Percentiles rank a stretch among this genome's conserved stretches.
Conservation (phyloP, 106 monocot species). For the Alisma plantagoaquatica region DNA sequence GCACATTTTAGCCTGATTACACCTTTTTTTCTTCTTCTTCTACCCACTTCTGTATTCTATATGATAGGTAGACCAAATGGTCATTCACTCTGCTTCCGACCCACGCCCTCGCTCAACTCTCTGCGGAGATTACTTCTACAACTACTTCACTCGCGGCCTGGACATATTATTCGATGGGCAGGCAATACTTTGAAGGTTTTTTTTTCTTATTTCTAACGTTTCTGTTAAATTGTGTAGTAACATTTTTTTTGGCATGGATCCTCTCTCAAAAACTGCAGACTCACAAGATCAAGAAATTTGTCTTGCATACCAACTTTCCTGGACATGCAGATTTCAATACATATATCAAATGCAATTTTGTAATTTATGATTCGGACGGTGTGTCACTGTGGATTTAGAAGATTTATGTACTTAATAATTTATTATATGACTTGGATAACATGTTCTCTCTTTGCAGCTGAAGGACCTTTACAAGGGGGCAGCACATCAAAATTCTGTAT, state of each 20-base stretch:
- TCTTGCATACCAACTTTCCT: conserved; percentile 89
- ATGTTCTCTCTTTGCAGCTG: conserved; percentile 33
- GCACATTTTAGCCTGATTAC: no score
- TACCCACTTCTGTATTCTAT: not conserved
- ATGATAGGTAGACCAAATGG: conserved; percentile 94
- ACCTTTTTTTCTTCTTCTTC: no score
- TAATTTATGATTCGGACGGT: conserved; percentile 71
- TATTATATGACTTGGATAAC: no score
- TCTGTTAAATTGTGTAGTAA: not conserved
- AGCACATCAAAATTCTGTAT: conserved; percentile 45
- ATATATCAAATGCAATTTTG: conserved; percentile 89
- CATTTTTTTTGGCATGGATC: no score
- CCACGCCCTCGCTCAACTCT: conserved; percentile 80
- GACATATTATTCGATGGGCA: conserved; percentile 97
- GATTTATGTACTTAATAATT: no score
- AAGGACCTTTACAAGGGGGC: conserved; percentile 35
- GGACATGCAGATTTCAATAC: conserved; percentile 96
- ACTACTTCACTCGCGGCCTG: conserved; percentile 88
- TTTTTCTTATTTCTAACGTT: not conserved
- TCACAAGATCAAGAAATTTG: conserved; percentile 97
- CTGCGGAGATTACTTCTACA: conserved; percentile 97
- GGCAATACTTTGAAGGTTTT: conserved; percentile 28
- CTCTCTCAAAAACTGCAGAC: conserved; percentile 40
- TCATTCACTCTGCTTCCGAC: conserved; percentile 93
- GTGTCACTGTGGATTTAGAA: no score